phyloP scores from a whole-genome alignment of 2,329 filamentous ascomycete species.

The Whalleya microplaca region DNA sequence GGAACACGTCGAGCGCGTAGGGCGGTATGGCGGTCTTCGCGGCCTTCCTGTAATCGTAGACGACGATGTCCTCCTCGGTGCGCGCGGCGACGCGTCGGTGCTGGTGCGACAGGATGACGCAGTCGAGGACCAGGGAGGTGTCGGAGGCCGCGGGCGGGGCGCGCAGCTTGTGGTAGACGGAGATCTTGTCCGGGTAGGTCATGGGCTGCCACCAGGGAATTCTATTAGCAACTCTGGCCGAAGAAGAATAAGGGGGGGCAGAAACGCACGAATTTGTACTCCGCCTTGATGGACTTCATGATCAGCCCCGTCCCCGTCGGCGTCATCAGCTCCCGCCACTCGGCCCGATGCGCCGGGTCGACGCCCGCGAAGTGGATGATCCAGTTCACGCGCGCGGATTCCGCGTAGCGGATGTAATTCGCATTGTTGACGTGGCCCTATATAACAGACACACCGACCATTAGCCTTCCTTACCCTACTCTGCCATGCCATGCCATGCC shows the following conservation, averaged over 20 bases:
- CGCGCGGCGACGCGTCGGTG: conserved; percentile 74
- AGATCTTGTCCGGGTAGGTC: conserved; percentile 80
- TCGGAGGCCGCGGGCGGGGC: conserved; percentile 48
- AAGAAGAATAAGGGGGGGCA: not conserved
- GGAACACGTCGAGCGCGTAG: conserved; percentile 66
- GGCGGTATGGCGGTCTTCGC: conserved; percentile 60
- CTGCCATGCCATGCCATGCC: not conserved
- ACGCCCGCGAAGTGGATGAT: conserved; percentile 68
- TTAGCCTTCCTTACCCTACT: conserved; percentile 53
- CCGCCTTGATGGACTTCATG: conserved; percentile 75
- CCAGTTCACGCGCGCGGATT: conserved; percentile 81
- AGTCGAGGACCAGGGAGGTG: conserved; percentile 60
- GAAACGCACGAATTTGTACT: conserved; percentile 81
- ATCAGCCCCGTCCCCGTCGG: conserved; percentile 73
- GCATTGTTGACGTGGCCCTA: conserved; percentile 82
- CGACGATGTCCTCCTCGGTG: conserved; percentile 76
- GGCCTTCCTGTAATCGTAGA: conserved; percentile 71
- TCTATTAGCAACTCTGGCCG: not conserved
- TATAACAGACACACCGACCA: conserved; percentile 29
- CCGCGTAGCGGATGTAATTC: conserved; percentile 80
- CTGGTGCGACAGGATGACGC: conserved; percentile 73
- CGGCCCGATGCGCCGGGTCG: conserved; percentile 61
- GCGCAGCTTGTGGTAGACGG: conserved; percentile 79
- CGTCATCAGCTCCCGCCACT: conserved; percentile 73
- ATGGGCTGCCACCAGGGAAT: conserved; percentile 64